Base-by-base conservation (phyloP, 768 basidiomycete species). In the Phallus indusiatus region DNA sequence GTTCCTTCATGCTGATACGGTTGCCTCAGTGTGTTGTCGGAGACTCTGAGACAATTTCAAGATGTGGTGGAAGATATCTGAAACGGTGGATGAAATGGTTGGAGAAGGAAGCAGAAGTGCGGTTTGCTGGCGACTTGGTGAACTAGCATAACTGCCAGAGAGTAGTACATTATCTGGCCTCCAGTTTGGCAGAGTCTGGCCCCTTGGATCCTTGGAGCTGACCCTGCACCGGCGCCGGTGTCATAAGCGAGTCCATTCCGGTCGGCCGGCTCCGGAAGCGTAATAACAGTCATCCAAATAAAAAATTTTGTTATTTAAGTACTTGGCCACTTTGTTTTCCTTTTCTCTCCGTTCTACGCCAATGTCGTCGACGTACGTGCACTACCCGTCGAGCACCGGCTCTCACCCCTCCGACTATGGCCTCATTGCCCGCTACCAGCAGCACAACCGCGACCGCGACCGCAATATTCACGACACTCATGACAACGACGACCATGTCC, bases 71-170 rank as follows among this genome's bases (percentile, higher is more conserved):
- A 21, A 67, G 75, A 46, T 98, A 89, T 71, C 72, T 99, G 37
- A 91, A 89, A 69, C 81, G 81, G 61, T 99, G 96, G 96, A 80
- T 96, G 64, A 73, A 76, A 2, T 98, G 93, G 91, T 72, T 98
- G 12, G 95, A 98, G 64, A 76, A 76, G 8, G 83, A 95, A 65
- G 94, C 92, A 20, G 94, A 97, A 67, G 86, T 98, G 17, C 81
- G 89, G 64, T 96, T 85, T 71, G 89, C 87, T 0, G 92, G 86
- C 3, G 61, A 55, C 24, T 54, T 36, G 37, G 50, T 42, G 42
- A 42, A n/a, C 42, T 42, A 42, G 35, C n/a, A n/a, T n/a, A 59
- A 28, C 28, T 28, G 28, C n/a, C n/a, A n/a, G n/a, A n/a, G n/a
- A n/a, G n/a, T n/a, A n/a, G n/a, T n/a, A n/a, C n/a, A n/a, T n/a